Conservation (phyloP, 75 land plant genomes). For the Pseudotsuga menziesii region DNA sequence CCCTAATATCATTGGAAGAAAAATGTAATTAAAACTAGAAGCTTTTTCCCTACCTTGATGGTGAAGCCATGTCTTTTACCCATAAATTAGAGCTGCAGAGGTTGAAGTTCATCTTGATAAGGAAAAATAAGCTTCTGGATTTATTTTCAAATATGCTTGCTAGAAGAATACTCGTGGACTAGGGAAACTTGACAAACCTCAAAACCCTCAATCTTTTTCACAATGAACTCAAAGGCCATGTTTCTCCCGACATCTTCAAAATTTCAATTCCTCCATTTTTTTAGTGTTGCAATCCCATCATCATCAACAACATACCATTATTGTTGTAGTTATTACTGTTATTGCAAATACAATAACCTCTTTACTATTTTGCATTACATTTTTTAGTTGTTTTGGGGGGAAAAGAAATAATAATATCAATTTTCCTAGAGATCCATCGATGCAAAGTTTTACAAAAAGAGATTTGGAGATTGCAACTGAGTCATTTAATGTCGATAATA, state of each 20-base stretch:
- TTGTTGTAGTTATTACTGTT: conserved; percentile 6
- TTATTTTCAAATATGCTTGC: conserved; percentile 41
- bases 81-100: too few relatives aligned
- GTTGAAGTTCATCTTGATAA: too few relatives aligned
- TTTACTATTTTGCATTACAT: conserved; percentile 4
- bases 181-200: conserved; percentile 34
- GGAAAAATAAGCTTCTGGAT: too few relatives aligned
- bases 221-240: conserved; percentile 51
- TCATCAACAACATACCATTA: conserved; percentile 2
- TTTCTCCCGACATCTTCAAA: conserved; percentile 36
- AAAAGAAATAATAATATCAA: background rate
- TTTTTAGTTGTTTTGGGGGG: background rate
- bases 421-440: background rate
- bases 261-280: conserved; percentile 18
- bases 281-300: background rate
- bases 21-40: too few relatives aligned
- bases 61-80: too few relatives aligned
- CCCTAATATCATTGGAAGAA: too few relatives aligned
- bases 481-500: conserved; percentile 27
- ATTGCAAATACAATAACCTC: background rate
- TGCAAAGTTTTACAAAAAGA: conserved; percentile 33
- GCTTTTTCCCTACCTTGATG: too few relatives aligned
- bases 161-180: conserved; percentile 45
- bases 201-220: conserved; percentile 48
- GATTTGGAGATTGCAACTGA: conserved; percentile 43